Conservation (phyloP, 495 filamentous ascomycete species). For the Daldinia vernicosa region DNA sequence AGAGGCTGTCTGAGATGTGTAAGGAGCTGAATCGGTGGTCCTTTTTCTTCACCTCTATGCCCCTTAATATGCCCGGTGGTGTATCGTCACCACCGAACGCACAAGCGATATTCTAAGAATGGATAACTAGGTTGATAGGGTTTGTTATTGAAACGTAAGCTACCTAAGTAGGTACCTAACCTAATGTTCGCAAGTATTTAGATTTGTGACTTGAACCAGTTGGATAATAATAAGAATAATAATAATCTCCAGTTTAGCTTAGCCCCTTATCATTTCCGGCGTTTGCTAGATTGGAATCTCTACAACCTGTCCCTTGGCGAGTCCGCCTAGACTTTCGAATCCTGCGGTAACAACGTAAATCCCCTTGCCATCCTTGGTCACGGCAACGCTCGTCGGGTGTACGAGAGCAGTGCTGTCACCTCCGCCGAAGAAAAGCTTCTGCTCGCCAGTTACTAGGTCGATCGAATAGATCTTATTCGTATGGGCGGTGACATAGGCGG, state of each 20-base stretch:
- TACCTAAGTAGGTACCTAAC: no score
- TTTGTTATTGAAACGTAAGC: neutral
- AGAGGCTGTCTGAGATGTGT: conserved; percentile 57
- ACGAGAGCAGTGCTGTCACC: neutral
- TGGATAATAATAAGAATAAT: no score
- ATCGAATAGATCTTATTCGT: neutral
- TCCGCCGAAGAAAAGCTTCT: neutral
- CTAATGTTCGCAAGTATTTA: neutral
- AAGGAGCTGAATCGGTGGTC: conserved; percentile 47
- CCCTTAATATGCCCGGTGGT: conserved; percentile 57
- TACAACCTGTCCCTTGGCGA: neutral
- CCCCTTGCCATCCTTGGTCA: neutral
- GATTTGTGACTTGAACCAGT: no score
- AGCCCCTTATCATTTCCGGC: neutral
- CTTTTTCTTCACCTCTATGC: conserved; percentile 58
- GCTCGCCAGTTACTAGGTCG: neutral
- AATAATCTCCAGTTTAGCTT: no score
- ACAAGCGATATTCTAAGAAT: conserved; percentile 49
- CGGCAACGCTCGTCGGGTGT: neutral
- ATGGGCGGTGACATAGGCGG: neutral
- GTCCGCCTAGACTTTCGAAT: neutral
- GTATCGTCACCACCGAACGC: conserved; percentile 56
- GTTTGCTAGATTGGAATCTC: neutral
- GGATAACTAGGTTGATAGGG: neutral
- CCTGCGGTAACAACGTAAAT: neutral